Evolutionary conservation across 2,329 filamentous ascomycete species (phyloP).

Genomic region (Chaetomiaceae sp.): DNA sequence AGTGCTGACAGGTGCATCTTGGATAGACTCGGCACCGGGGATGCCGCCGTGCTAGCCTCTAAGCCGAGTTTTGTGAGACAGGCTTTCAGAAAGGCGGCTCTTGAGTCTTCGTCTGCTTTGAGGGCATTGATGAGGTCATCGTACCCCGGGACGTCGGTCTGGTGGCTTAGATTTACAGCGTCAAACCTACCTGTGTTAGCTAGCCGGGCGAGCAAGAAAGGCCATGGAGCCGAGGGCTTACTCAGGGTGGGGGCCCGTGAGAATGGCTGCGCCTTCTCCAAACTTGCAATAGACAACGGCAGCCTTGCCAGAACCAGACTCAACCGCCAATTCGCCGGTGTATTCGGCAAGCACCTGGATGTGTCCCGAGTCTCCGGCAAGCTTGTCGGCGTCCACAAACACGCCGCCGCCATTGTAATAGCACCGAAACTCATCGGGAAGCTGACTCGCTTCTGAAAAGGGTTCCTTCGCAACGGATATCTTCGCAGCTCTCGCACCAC

Average conservation of each 20-base stretch:
- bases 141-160: slow-evolving; percentile 63
- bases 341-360: slow-evolving; percentile 82
- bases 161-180: slow-evolving; percentile 65
- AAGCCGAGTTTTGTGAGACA: slow-evolving; percentile 76
- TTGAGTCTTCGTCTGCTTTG: slow-evolving; percentile 59
- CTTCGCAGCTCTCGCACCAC: slow-evolving; percentile 66
- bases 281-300: slow-evolving; percentile 80
- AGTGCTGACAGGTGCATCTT: slow-evolving; percentile 73
- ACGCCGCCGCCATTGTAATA: slow-evolving; percentile 96
- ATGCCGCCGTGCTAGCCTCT: slow-evolving; percentile 63
- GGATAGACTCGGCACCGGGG: slow-evolving; percentile 71
- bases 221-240: slow-evolving; percentile 31
- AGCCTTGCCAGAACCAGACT: slow-evolving; percentile 65
- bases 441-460: slow-evolving; percentile 42
- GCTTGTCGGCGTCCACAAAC: slow-evolving; percentile 71
- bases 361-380: slow-evolving; percentile 45
- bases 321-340: slow-evolving; percentile 65
- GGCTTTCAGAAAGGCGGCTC: slow-evolving; percentile 70
- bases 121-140: slow-evolving; percentile 62
- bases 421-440: slow-evolving; percentile 59
- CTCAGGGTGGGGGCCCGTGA: slow-evolving; percentile 93
- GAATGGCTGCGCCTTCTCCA: slow-evolving; percentile 69
- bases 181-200: slow-evolving; percentile 59
- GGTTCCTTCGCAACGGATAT: slow-evolving; percentile 57
- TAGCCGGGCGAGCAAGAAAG: neutral